These are phyloP conservation scores for Neurospora africana DNA, from an alignment of 495 filamentous ascomycete species.

Conservation along the genomic window DNA sequence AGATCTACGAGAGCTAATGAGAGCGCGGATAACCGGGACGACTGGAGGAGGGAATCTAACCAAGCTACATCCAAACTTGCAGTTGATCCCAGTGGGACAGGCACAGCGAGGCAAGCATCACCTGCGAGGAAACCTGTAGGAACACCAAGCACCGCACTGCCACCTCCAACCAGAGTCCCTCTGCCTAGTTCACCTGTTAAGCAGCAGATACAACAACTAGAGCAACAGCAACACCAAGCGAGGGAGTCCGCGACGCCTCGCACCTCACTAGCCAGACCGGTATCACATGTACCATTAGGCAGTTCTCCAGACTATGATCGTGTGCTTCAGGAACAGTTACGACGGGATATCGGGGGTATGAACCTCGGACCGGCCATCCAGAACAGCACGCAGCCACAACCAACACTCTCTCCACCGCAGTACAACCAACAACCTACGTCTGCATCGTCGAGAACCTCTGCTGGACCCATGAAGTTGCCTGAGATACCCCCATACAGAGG, in stretches of 20 bases:
- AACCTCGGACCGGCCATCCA: conserved; percentile 21
- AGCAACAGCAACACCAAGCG: background rate
- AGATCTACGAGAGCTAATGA: conserved; percentile 39
- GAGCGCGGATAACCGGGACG: conserved; percentile 37
- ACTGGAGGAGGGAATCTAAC: conserved; percentile 28
- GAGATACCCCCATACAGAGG: conserved; percentile 44
- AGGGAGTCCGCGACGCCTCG: conserved; percentile 36
- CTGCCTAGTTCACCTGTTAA: conserved; percentile 47
- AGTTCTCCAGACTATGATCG: conserved; percentile 48
- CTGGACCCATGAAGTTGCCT: conserved; percentile 32
- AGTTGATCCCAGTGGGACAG: conserved; percentile 15
- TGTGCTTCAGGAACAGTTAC: conserved; percentile 49
- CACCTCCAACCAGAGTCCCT: conserved; percentile 53
- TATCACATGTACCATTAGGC: conserved; percentile 16
- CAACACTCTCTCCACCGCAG: conserved; percentile 3
- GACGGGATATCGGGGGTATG: conserved; percentile 47
- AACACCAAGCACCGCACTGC: conserved; percentile 3
- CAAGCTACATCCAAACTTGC: conserved; percentile 29
- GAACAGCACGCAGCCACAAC: conserved; percentile 10
- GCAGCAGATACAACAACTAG: conserved; percentile 5
- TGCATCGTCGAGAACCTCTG: conserved; percentile 3
- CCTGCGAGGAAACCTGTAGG: conserved; percentile 49
- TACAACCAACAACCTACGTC: conserved; percentile 17
- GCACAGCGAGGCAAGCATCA: conserved; percentile 37
- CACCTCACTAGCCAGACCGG: conserved; percentile 27